Evolutionary conservation across 768 basidiomycete genomes (phyloP), one percentile per base, ranked within the genome.

Genomic region (Candolleomyces efflorescens): DNA sequence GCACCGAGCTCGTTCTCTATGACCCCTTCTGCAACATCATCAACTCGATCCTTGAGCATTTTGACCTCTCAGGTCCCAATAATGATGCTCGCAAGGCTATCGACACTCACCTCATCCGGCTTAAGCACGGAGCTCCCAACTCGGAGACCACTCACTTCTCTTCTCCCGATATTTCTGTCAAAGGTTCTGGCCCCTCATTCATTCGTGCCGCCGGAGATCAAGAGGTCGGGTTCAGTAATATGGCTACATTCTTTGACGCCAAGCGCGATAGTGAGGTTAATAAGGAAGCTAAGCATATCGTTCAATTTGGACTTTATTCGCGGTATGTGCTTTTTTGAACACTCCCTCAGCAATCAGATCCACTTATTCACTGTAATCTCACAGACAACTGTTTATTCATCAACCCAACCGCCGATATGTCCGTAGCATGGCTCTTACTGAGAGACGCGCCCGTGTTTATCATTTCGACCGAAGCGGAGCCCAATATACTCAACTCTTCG

Each of bases 381-480:
- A 18, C 13, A 58, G 56, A 23, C 56, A 58, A 13, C 27, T 53
- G 3, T 48, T 27, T n/a, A 52, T 37, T 36, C 41, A 53, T 2
- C 56, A 58, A 24, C 51, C 56, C 10, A 53, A 52, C 39, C 44
- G 56, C 6, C 11, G 17, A 2, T 58, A 52, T 27, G 50, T 52
- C n/a, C 44, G 56, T 4, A 3, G 26, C 24, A 17, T 58, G 26
- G 24, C 53, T 41, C 17, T 58, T 9, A 52, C 50, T 2, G 45
- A 47, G 24, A 51, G 36, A 11, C 49, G 18, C 22, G 18, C 49
- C 18, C 56, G 56, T 2, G 27, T 58, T 18, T 17, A 53, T 15
- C 56, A 58, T 7, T 58, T 44, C 24, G 56, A 58, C 18, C 37
- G 56, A 3, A 45, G 50, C 56, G 56, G 56, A 9, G 23, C 20